A percentile compares a stretch with the other conserved stretches of the same genome.
phyloP scores from a whole-genome alignment of 2,329 filamentous ascomycete genomes.

The Raffaelea deltoideospora region DNA sequence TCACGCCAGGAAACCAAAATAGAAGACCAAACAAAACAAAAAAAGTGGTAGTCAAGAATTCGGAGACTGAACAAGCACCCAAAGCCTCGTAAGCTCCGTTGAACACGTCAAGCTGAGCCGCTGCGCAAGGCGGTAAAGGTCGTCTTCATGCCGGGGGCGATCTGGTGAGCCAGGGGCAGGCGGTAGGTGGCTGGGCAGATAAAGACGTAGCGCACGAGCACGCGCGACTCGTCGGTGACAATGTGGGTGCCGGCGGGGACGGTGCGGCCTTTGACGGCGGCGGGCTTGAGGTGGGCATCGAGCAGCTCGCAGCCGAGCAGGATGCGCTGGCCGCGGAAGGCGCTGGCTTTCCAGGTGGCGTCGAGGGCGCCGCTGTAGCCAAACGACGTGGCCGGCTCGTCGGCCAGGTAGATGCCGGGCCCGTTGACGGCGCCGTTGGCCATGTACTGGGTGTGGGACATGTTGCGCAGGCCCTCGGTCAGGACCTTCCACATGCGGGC shows the following conservation, averaged over 20 bases:
- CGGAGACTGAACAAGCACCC: no score
- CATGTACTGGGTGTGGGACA: constrained; percentile 8
- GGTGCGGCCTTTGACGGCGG: neutral
- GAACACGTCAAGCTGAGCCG: no score
- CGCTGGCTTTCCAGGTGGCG: constrained; percentile 7
- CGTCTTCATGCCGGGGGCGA: constrained; percentile 9
- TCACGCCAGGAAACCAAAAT: no score
- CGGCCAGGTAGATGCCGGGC: constrained; percentile 9
- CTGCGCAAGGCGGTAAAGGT: constrained; percentile 7
- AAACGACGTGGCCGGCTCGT: constrained; percentile 7
- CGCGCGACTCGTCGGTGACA: constrained; percentile 7
- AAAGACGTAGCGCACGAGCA: constrained; percentile 13
- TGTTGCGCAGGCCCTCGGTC: constrained; percentile 10
- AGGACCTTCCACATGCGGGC: constrained; percentile 10
- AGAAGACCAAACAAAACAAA: no score
- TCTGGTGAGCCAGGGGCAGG: constrained; percentile 8
- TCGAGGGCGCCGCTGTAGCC: constrained; percentile 4
- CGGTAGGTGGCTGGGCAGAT: constrained; percentile 9
- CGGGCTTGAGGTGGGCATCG: constrained; percentile 2
- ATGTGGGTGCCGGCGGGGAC: constrained; percentile 5
- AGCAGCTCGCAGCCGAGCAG: constrained; percentile 12
- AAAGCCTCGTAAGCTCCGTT: no score
- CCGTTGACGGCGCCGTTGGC: constrained; percentile 5
- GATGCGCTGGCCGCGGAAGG: constrained; percentile 5
- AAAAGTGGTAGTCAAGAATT: no score